phyloP scores from a whole-genome alignment of 2,329 filamentous ascomycete species.

The Cercospora nicotianae region DNA sequence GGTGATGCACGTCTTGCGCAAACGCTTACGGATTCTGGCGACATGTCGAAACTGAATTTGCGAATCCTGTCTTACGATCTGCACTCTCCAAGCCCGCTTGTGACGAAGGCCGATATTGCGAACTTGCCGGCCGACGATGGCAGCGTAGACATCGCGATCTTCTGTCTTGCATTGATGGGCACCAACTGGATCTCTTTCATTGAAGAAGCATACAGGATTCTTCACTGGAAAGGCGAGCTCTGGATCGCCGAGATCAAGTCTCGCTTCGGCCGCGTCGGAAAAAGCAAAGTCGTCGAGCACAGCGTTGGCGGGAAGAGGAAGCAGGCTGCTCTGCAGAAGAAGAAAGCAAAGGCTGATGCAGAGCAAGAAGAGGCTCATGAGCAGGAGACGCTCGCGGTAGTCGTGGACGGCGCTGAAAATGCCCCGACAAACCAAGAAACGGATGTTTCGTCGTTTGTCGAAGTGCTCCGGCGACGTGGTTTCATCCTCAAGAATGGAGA shows the following conservation, averaged over 20 bases:
- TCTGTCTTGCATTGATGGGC: conserved; percentile 96
- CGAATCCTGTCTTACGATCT: conserved; percentile 84
- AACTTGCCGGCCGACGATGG: conserved; percentile 73
- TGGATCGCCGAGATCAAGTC: conserved; percentile 98
- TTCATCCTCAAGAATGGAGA: conserved; percentile 73
- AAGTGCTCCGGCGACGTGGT: conserved; percentile 75
- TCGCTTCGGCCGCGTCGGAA: conserved; percentile 69
- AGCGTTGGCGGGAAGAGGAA: conserved; percentile 67
- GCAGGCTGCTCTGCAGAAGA: conserved; percentile 41
- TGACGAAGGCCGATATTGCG: conserved; percentile 87
- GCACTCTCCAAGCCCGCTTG: conserved; percentile 70
- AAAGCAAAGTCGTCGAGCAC: conserved; percentile 59
- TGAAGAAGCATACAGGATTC: conserved; percentile 88
- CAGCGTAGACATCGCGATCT: conserved; percentile 82
- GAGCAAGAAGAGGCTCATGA: conserved; percentile 57
- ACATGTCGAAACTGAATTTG: conserved; percentile 67
- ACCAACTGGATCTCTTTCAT: conserved; percentile 98
- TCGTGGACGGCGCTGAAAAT: conserved; percentile 66
- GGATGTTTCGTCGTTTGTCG: conserved; percentile 82
- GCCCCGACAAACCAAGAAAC: conserved; percentile 64
- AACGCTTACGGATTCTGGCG: conserved; percentile 57
- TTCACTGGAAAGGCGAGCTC: conserved; percentile 91
- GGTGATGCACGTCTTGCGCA: conserved; percentile 82
- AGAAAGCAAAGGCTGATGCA: conserved; percentile 47
- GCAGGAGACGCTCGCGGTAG: conserved; percentile 59